Percentiles rank a stretch among this genome's conserved stretches.
These are phyloP conservation scores for Leptomonas pyrrhocoris DNA, from an alignment of 208 protist genomes.

Conservation along the genomic window DNA sequence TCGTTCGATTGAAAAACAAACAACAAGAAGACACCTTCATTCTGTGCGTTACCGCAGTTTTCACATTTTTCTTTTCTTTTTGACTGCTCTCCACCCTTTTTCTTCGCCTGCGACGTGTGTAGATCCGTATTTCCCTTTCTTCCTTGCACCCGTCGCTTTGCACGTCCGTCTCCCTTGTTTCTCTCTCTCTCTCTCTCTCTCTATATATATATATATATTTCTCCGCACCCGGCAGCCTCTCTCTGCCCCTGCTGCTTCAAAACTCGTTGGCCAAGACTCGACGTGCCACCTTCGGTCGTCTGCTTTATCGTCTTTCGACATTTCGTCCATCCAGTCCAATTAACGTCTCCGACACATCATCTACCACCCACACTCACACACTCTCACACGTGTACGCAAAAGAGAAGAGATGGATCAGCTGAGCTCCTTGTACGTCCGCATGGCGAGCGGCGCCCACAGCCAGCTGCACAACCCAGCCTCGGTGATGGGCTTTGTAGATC, in stretches of 20 bases:
- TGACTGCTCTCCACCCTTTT: constrained; percentile 6
- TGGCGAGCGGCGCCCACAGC: constrained; percentile 67
- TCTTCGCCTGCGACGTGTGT: no score
- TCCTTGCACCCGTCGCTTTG: no score
- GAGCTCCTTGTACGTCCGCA: constrained; percentile 73
- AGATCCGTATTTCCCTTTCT: not conserved
- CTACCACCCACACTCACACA: no score
- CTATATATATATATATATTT: not conserved
- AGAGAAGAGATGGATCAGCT: constrained; percentile 74
- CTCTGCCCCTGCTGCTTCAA: no score
- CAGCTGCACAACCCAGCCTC: constrained; percentile 69
- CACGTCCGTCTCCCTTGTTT: not conserved
- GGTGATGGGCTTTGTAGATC: constrained; percentile 76
- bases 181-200: constrained; percentile 2
- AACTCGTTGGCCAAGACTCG: no score
- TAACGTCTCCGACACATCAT: not conserved
- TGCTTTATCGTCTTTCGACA: no score
- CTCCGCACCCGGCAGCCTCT: no score
- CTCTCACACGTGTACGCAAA: not conserved
- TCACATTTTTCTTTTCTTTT: constrained; percentile 5
- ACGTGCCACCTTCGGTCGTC: no score
- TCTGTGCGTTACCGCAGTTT: not conserved
- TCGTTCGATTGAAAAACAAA: no score
- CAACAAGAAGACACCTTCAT: no score
- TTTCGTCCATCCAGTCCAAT: no score